Conservation (phyloP, 257 asterid genomes). For the Capsicum rhomboideum region DNA sequence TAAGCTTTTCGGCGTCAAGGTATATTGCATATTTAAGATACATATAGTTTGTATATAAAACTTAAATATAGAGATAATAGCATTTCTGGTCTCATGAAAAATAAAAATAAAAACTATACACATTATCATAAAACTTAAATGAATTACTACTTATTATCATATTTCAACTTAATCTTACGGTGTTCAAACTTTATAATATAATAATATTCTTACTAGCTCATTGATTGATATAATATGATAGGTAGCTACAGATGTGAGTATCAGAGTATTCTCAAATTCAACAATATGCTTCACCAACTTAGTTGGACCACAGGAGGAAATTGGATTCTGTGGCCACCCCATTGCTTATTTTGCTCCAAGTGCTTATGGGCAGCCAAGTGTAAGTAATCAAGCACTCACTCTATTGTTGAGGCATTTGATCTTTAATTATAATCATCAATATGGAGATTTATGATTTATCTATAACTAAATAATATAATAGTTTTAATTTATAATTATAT, state of each 20-base stretch:
- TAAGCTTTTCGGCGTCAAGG: constrained; percentile 4
- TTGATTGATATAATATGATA: neutral
- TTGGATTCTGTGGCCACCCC: constrained; percentile 6
- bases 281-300: constrained; percentile 11
- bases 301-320: constrained; percentile 14
- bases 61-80: too few relatives aligned
- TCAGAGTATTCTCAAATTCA: neutral
- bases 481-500: too few relatives aligned
- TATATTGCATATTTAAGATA: neutral
- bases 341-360: constrained; percentile 5
- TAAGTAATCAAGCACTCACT: neutral
- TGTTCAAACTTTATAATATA: too few relatives aligned
- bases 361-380: constrained; percentile 9
- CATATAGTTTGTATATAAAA: too few relatives aligned
- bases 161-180: neutral
- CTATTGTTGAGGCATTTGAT: neutral
- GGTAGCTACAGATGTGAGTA: neutral
- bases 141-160: neutral
- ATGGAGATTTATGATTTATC: too few relatives aligned
- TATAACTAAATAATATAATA: too few relatives aligned
- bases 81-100: too few relatives aligned
- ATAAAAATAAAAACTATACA: too few relatives aligned
- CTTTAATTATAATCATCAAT: too few relatives aligned
- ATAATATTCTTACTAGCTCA: neutral
- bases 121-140: too few relatives aligned